Evolutionary conservation across 164 flowering plant species (phyloP).

Genomic region (Aristolochia contorta): DNA sequence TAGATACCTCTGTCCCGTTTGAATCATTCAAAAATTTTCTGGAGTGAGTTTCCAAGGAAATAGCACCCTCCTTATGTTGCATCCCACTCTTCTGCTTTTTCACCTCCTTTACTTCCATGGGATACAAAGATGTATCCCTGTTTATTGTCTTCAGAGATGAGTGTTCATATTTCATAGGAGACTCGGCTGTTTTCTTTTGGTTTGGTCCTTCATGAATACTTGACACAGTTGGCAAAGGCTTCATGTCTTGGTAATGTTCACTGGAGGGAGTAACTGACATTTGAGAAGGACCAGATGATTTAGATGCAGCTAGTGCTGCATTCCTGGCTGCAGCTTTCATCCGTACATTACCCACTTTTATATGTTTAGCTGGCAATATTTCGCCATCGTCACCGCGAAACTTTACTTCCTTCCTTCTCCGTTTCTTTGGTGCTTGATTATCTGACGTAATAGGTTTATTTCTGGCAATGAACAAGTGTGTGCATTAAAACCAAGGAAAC

Average conservation of each 20-base stretch:
- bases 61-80: conserved; percentile 25
- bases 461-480: conserved; percentile 16
- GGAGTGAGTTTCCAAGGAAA: conserved; percentile 29
- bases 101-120: conserved; percentile 28
- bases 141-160: conserved; percentile 26
- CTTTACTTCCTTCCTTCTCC: conserved; percentile 64
- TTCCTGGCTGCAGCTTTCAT: conserved; percentile 40
- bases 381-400: conserved; percentile 36
- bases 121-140: conserved; percentile 26
- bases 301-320: conserved; percentile 27
- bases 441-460: conserved; percentile 42
- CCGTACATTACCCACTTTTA: conserved; percentile 28
- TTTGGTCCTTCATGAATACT: conserved; percentile 20
- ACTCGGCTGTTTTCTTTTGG: conserved; percentile 45
- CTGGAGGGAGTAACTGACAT: conserved; percentile 12
- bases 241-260: conserved; percentile 31
- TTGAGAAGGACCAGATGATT: conserved; percentile 24
- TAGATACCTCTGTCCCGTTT: conserved; percentile 23
- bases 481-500: no score
- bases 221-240: conserved; percentile 20
- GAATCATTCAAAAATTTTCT: conserved; percentile 21
- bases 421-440: conserved; percentile 66
- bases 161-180: conserved; percentile 21
- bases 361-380: conserved; percentile 34
- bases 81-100: conserved; percentile 37